Conservation (phyloP, 2,329 filamentous ascomycete genomes). For the Penicillium sclerotigenum region DNA sequence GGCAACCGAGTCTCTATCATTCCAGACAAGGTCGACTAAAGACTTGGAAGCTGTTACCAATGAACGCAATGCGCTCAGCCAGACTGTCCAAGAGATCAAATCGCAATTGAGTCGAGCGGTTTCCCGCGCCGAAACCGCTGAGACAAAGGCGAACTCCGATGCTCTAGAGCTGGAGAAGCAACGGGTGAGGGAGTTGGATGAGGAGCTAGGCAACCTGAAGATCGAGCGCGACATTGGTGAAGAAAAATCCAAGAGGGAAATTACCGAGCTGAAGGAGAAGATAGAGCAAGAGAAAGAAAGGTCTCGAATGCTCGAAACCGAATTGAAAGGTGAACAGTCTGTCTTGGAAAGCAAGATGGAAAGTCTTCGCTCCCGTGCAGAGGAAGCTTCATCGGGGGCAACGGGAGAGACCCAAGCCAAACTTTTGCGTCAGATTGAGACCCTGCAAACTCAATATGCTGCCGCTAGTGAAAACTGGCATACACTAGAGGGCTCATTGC, state of each 20-base stretch:
- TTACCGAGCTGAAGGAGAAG: constrained; percentile 70
- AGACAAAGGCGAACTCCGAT: constrained; percentile 64
- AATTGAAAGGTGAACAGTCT: constrained; percentile 73
- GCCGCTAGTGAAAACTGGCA: constrained; percentile 97
- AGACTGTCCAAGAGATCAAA: constrained; percentile 65
- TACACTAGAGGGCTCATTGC: constrained; percentile 82
- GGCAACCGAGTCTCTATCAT: constrained; percentile 54
- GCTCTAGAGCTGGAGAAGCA: constrained; percentile 64
- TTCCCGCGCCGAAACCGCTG: constrained; percentile 64
- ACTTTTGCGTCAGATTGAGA: constrained; percentile 89
- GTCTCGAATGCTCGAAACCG: constrained; percentile 65
- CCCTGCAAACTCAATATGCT: constrained; percentile 89
- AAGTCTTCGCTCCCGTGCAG: constrained; percentile 75
- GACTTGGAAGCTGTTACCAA: constrained; percentile 61
- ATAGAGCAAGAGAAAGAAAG: constrained; percentile 70
- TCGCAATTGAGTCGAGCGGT: constrained; percentile 66
- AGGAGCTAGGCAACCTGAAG: constrained; percentile 62
- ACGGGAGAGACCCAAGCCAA: constrained; percentile 84
- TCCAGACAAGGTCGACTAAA: constrained; percentile 51
- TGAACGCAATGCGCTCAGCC: constrained; percentile 62
- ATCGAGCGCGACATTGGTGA: constrained; percentile 74
- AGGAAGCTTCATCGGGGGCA: constrained; percentile 81
- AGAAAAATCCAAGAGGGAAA: constrained; percentile 67
- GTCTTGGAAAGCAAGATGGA: constrained; percentile 87
- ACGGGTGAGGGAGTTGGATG: constrained; percentile 54